Evolutionary conservation across 805 yeast genomes (phyloP), one percentile per base, ranked within the genome.

Genomic region (Candida anglica): DNA sequence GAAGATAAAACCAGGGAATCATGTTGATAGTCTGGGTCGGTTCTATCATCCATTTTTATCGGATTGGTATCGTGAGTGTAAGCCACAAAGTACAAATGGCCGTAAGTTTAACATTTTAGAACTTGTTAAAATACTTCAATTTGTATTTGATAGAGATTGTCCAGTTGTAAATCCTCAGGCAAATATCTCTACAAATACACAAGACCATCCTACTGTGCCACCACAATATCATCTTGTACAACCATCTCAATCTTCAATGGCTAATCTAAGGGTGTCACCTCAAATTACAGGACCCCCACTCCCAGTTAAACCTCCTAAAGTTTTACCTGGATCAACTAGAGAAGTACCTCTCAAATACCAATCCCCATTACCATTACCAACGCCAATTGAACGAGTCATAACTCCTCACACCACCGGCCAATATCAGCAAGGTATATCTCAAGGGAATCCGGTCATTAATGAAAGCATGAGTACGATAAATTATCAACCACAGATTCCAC

Each of bases 1-100:
- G 22, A 43, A 32, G 28, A 52, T 81, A 13, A 65, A 65, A 26
- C 82, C 88, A 0, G 81, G 82, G 17, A 79, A 77, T 42, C 66
- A 73, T 44, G 74, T 86, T 3, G 95, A 85, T 53, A 57, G 75
- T 10, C 83, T 71, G 54, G 96, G 96, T 1, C 58, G 63, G 29
- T 70, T 86, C 34, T 83, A 79, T 50, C 81, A 82, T 45, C 91
- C 93, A 0, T 71, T 69, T 36, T 53, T 84, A 27, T 56, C 79
- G n/a, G 62, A 58, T 18, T 85, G 94, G 95, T 47, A 36, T 27
- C 40, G 40, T 9, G 38, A 48, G 6, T 41, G 48, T 34, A 33
- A 9, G 15, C 19, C 34, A 17, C 17, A 35, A 15, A 32, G 40
- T 19, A 15, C 32, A 5, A 34, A 32, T 4, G 33, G 37, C 10